Evolutionary conservation across 108 stramenopile genomes (phyloP).

Genomic region (Nitzschia palea): DNA sequence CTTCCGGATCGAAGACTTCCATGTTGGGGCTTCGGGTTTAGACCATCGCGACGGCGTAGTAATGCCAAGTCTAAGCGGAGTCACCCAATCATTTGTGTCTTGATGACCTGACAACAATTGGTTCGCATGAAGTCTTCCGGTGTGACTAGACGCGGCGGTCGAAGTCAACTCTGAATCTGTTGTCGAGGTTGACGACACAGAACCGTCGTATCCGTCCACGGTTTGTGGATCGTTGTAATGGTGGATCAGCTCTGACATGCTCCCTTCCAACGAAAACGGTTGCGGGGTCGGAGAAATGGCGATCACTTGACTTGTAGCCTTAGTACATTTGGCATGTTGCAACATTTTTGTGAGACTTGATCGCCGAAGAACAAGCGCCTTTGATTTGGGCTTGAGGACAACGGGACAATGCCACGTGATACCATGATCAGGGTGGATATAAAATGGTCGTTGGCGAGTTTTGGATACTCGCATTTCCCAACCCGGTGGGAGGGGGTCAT

Average conservation of each 20-base stretch:
- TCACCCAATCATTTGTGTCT: background rate
- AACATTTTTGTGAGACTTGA: background rate
- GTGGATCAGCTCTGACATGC: slow-evolving; percentile 2
- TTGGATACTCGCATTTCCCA: slow-evolving; percentile 68
- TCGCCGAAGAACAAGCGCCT: background rate
- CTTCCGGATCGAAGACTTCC: too few relatives aligned
- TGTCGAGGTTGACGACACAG: too few relatives aligned
- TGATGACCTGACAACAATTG: too few relatives aligned
- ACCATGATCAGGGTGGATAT: slow-evolving; percentile 72
- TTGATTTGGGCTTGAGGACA: slow-evolving; percentile 25
- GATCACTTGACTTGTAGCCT: background rate
- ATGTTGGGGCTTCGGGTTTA: too few relatives aligned
- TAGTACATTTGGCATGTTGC: background rate
- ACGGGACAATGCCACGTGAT: slow-evolving; percentile 76
- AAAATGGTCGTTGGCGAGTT: slow-evolving; percentile 59
- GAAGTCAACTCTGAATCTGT: too few relatives aligned
- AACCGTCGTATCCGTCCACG: slow-evolving; percentile 5
- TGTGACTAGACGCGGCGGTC: too few relatives aligned
- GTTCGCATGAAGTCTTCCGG: too few relatives aligned
- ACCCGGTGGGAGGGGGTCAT: slow-evolving; percentile 65
- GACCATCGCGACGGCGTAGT: background rate
- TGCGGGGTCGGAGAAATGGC: background rate
- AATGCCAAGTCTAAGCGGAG: background rate
- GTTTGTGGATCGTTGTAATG: background rate
- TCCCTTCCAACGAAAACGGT: background rate